phyloP scores from a whole-genome alignment of 441 rosid genomes.

The Monsonia emarginata region DNA sequence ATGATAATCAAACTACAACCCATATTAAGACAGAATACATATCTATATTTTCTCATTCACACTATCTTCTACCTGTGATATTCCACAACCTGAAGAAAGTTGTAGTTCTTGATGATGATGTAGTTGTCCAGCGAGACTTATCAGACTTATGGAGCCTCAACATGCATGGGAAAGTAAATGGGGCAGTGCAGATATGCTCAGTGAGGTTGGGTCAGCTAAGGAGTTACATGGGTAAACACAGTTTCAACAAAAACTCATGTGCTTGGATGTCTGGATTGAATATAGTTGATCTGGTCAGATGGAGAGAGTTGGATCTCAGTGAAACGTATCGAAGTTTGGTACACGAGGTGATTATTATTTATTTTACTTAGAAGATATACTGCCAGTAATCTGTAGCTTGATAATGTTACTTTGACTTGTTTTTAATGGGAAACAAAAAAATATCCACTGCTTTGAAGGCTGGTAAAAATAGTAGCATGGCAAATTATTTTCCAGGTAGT shows the following conservation, averaged over 20 bases:
- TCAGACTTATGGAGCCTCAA: conserved; percentile 23
- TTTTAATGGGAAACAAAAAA: neutral
- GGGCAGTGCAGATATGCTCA: conserved; percentile 63
- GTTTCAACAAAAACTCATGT: conserved; percentile 41
- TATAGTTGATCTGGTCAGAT: conserved; percentile 61
- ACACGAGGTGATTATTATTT: conserved; percentile 46
- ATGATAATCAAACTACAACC: conserved; percentile 29
- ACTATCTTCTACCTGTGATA: conserved; percentile 70
- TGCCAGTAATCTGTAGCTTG: neutral
- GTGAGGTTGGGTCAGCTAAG: conserved; percentile 57
- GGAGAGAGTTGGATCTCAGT: conserved; percentile 73
- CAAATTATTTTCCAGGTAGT: neutral
- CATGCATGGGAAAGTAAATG: conserved; percentile 79
- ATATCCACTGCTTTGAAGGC: no score
- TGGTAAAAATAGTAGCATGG: neutral
- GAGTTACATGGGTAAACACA: conserved; percentile 37
- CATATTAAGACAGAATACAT: conserved; percentile 49
- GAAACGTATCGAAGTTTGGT: conserved; percentile 46
- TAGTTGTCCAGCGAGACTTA: conserved; percentile 25
- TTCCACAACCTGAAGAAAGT: conserved; percentile 53
- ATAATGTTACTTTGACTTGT: neutral
- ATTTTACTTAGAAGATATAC: neutral
- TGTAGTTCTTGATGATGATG: conserved; percentile 36
- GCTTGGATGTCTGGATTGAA: conserved; percentile 96
- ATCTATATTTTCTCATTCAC: conserved; percentile 61